Conservation (phyloP, 768 basidiomycete genomes). For the Naganishia vishniacii region DNA sequence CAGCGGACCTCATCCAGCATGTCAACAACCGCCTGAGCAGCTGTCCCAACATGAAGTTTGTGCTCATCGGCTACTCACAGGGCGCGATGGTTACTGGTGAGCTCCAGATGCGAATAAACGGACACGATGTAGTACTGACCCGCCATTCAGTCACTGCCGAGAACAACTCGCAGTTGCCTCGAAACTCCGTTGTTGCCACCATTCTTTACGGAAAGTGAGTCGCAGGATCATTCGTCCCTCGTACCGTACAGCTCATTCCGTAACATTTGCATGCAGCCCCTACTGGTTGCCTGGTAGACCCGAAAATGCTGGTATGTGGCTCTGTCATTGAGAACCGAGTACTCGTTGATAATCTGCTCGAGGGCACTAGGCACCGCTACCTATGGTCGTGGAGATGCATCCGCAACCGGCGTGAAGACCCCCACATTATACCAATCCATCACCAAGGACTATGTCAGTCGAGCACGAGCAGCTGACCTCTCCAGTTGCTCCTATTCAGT, state of each 20-base stretch:
- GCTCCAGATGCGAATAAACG: neutral
- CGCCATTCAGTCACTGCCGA: conserved; percentile 11
- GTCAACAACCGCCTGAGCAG: conserved; percentile 1
- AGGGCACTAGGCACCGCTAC: neutral
- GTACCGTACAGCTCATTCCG: too few species aligned
- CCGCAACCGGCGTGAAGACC: conserved; percentile 15
- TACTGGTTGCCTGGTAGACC: conserved; percentile 21
- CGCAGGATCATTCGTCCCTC: neutral
- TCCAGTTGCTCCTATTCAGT: too few species aligned
- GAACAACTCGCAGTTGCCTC: conserved; percentile 16
- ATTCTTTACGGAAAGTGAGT: conserved; percentile 25
- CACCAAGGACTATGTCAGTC: conserved; percentile 14
- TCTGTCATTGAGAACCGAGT: neutral
- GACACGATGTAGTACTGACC: neutral
- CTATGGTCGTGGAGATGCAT: neutral
- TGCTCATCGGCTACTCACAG: conserved; percentile 19
- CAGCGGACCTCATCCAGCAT: conserved; percentile 8
- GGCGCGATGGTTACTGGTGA: conserved; percentile 18
- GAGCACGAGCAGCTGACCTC: too few species aligned
- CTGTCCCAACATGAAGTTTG: conserved; percentile 21
- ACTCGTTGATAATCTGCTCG: neutral
- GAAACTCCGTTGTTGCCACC: conserved; percentile 15
- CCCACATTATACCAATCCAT: conserved; percentile 4
- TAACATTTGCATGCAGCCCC: neutral
- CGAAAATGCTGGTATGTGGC: conserved; percentile 18